A percentile compares a stretch with the other conserved stretches of the same genome.
Evolutionary conservation across 495 filamentous ascomycete genomes (phyloP).

Genomic region (Neurospora tetrasperma): DNA sequence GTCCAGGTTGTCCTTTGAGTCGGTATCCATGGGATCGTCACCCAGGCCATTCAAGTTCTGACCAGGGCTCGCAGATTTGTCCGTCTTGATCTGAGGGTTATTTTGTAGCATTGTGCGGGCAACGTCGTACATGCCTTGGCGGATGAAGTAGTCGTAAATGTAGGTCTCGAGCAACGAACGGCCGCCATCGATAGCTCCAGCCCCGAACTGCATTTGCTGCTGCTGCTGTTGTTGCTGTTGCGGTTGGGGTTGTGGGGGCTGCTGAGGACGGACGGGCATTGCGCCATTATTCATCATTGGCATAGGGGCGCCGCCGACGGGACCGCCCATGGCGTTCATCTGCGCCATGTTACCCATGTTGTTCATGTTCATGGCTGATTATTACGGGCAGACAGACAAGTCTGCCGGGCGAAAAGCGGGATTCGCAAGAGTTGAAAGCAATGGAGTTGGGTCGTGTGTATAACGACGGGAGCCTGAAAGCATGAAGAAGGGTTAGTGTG

Average conservation of each 20-base stretch:
- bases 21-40: constrained; percentile 71
- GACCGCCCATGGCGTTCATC: constrained; percentile 56
- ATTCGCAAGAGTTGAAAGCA: constrained; percentile 7
- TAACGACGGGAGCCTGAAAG: neutral
- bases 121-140: constrained; percentile 67
- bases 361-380: constrained; percentile 52
- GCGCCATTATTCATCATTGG: constrained; percentile 65
- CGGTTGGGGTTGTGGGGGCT: constrained; percentile 17
- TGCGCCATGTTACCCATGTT: constrained; percentile 42
- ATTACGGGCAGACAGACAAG: constrained; percentile 18
- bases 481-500: neutral
- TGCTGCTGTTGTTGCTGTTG: neutral
- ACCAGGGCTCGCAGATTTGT: constrained; percentile 43
- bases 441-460: neutral
- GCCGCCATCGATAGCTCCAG: constrained; percentile 23
- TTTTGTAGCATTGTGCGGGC: constrained; percentile 63
- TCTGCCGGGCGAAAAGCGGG: constrained; percentile 18
- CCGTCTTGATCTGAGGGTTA: constrained; percentile 45
- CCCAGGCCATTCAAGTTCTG: constrained; percentile 63
- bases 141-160: constrained; percentile 94
- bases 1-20: constrained; percentile 65
- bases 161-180: constrained; percentile 69
- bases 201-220: constrained; percentile 12
- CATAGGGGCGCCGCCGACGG: constrained; percentile 49
- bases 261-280: constrained; percentile 22